Evolutionary conservation across 2,329 filamentous ascomycete species (phyloP).

Genomic region (Pseudogymnoascus sp.): DNA sequence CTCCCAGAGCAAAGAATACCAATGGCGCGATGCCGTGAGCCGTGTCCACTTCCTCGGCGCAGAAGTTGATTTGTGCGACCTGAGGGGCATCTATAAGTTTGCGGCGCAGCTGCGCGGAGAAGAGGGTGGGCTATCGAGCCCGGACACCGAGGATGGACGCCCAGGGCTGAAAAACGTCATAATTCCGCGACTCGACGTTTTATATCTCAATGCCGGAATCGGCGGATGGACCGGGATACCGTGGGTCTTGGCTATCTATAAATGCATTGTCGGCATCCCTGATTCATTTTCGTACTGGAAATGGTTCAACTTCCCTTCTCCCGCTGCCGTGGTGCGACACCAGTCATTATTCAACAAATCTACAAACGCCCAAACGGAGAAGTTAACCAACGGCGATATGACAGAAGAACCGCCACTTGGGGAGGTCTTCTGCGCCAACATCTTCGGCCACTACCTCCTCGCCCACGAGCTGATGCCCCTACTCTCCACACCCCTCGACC

Average conservation of each 20-base stretch:
- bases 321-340: background rate
- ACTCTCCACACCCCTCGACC: slow-evolving; percentile 36
- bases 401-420: slow-evolving; percentile 54
- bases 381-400: background rate
- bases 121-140: slow-evolving; percentile 19
- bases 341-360: slow-evolving; percentile 31
- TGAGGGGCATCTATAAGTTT: slow-evolving; percentile 37
- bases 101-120: slow-evolving; percentile 18
- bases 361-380: background rate
- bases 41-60: slow-evolving; percentile 51
- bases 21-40: slow-evolving; percentile 35
- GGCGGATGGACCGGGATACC: slow-evolving; percentile 77
- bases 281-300: slow-evolving; percentile 7
- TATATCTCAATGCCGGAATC: slow-evolving; percentile 82
- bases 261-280: slow-evolving; percentile 16
- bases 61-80: slow-evolving; percentile 52
- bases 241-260: slow-evolving; percentile 50
- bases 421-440: slow-evolving; percentile 79
- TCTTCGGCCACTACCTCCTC: slow-evolving; percentile 92
- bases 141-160: slow-evolving; percentile 22
- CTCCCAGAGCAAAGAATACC: slow-evolving; percentile 42
- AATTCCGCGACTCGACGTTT: slow-evolving; percentile 64
- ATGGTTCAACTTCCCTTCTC: background rate
- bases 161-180: slow-evolving; percentile 40
- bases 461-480: slow-evolving; percentile 71